Conservation (phyloP, 75 land plant genomes). For the Adiantum capillusveneris region DNA sequence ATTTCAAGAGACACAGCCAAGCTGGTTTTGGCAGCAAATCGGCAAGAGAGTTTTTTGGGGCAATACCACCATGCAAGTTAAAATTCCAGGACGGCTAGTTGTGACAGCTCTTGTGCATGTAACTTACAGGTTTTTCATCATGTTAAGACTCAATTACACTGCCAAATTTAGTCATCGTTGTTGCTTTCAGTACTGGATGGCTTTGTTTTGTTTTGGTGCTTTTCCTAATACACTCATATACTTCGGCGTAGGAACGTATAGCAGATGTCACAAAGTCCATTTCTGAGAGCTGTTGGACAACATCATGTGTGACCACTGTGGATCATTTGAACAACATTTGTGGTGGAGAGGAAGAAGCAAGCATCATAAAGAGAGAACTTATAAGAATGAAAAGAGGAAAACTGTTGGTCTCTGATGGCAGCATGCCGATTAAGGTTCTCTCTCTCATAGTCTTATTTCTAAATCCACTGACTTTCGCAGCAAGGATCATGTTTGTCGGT, state of each 20-base stretch:
- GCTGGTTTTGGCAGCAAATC: not conserved
- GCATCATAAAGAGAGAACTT: conserved; percentile 9
- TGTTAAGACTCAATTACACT: too few species aligned
- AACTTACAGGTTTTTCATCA: not conserved
- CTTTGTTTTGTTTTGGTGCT: not conserved
- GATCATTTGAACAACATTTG: conserved; percentile 15
- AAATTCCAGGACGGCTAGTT: conserved; percentile 1
- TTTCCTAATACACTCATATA: too few species aligned
- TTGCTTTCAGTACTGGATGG: not conserved
- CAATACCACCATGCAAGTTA: not conserved
- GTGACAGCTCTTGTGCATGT: conserved; percentile 8
- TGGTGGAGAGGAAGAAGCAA: conserved; percentile 19
- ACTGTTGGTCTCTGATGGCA: conserved; percentile 3
- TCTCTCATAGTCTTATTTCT: too few species aligned
- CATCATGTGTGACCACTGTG: conserved; percentile 22
- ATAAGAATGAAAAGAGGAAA: conserved; percentile 7
- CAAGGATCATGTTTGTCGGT: too few species aligned
- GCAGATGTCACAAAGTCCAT: conserved; percentile 9
- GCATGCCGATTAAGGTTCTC: conserved; percentile 20
- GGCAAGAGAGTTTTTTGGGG: not conserved
- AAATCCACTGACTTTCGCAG: too few species aligned
- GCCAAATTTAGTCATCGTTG: too few species aligned
- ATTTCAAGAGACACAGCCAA: not conserved
- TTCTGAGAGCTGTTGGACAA: conserved; percentile 18
- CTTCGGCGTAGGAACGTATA: conserved; percentile 18